These are phyloP conservation scores for Calonectria henricotiae DNA, from an alignment of 2,329 filamentous ascomycete genomes.

Conservation along the genomic window DNA sequence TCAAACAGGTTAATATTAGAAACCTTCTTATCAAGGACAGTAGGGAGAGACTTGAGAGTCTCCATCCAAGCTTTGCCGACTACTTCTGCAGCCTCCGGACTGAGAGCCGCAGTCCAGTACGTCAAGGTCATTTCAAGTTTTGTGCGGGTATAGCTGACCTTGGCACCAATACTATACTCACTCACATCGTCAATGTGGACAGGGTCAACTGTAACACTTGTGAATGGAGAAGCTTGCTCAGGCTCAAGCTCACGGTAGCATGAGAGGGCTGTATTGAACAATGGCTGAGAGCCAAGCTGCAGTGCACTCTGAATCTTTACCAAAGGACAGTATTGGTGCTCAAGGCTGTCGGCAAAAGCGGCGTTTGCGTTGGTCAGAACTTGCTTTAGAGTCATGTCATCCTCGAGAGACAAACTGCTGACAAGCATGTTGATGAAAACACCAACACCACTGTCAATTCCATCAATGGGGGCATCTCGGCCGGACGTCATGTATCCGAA, in stretches of 20 bases:
- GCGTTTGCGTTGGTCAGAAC: slow-evolving; percentile 1
- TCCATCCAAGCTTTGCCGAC: slow-evolving; percentile 21
- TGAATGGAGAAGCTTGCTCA: background rate
- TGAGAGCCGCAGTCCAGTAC: slow-evolving; percentile 8
- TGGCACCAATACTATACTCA: slow-evolving; percentile 11
- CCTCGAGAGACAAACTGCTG: slow-evolving; percentile 10
- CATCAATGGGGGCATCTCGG: slow-evolving; percentile 12
- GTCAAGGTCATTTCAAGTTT: slow-evolving; percentile 9
- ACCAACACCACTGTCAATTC: slow-evolving; percentile 8
- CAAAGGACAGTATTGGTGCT: slow-evolving; percentile 9
- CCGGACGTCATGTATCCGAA: slow-evolving; percentile 17
- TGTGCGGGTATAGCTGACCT: slow-evolving; percentile 12
- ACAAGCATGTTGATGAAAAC: slow-evolving; percentile 21
- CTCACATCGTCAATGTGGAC: slow-evolving; percentile 17
- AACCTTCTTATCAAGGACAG: slow-evolving; percentile 3
- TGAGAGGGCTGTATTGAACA: slow-evolving; percentile 12
- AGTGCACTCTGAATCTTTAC: slow-evolving; percentile 7
- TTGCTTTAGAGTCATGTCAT: slow-evolving; percentile 8
- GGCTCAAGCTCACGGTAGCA: slow-evolving; percentile 18
- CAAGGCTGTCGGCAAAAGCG: slow-evolving; percentile 1
- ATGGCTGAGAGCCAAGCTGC: slow-evolving; percentile 5
- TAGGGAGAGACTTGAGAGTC: slow-evolving; percentile 1
- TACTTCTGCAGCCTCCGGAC: slow-evolving; percentile 2
- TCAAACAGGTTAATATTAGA: background rate
- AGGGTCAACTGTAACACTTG: background rate